A percentile compares a stretch with the other conserved stretches of the same genome.
Evolutionary conservation across 139 green algal species (phyloP).

Genomic region (Coccomyxa sp.): DNA sequence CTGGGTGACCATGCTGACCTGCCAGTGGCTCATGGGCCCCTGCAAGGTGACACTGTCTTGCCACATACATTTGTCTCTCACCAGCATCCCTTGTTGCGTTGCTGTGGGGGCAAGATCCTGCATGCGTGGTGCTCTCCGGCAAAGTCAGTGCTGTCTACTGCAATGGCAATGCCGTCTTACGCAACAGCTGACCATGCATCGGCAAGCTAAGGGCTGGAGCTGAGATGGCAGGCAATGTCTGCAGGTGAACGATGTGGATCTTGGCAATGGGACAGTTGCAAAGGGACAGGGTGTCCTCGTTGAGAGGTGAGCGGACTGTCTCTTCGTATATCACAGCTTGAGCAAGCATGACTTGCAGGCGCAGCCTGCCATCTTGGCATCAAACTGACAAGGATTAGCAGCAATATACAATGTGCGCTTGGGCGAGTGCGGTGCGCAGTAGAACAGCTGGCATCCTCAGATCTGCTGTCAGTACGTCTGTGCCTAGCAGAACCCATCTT

Average conservation of each 20-base stretch:
- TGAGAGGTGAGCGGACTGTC: constrained; percentile 31
- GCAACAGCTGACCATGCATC: too few species aligned
- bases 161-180: too few species aligned
- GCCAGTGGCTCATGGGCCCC: constrained; percentile 90
- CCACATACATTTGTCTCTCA: too few species aligned
- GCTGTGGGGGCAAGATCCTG: too few species aligned
- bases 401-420: neutral
- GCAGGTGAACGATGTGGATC: constrained; percentile 79
- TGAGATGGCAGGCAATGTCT: too few species aligned
- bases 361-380: too few species aligned
- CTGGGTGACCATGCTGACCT: constrained; percentile 69
- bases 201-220: too few species aligned
- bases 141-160: too few species aligned
- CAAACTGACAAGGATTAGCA: neutral
- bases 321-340: neutral
- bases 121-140: too few species aligned
- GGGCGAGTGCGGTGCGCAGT: too few species aligned
- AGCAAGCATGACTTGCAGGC: neutral
- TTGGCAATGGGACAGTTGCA: constrained; percentile 48
- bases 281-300: constrained; percentile 67
- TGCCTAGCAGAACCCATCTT: too few species aligned
- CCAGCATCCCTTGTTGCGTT: too few species aligned
- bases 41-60: constrained; percentile 23
- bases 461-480: neutral
- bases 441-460: neutral